Conservation (phyloP, 768 basidiomycete species). For the Cystobasidium tubakii region DNA sequence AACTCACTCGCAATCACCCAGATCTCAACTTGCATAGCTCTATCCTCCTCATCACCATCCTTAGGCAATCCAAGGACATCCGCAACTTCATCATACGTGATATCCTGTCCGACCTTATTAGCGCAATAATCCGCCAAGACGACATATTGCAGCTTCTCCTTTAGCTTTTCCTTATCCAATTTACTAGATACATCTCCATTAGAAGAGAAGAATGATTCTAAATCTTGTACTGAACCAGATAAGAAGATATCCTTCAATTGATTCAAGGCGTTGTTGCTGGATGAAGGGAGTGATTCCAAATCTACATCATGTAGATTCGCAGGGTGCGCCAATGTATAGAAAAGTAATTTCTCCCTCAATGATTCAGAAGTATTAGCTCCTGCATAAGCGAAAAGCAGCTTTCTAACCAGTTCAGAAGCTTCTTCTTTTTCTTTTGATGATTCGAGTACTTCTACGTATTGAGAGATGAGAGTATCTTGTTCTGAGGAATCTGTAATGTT, state of each 20-base stretch:
- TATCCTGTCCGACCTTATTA: conserved; percentile 27
- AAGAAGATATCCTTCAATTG: conserved; percentile 34
- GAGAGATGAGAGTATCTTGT: not conserved
- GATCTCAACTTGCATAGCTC: conserved; percentile 33
- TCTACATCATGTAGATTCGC: conserved; percentile 20
- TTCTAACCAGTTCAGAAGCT: conserved; percentile 11
- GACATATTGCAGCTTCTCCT: conserved; percentile 32
- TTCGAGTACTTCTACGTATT: conserved; percentile 18
- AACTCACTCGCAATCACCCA: conserved; percentile 35
- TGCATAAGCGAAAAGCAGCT: conserved; percentile 8
- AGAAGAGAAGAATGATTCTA: conserved; percentile 10
- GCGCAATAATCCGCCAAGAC: conserved; percentile 24
- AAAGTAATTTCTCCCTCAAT: conserved; percentile 22
- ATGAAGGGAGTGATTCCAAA: conserved; percentile 19
- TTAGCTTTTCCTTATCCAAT: conserved; percentile 6
- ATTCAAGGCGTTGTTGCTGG: not conserved
- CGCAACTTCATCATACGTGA: conserved; percentile 32
- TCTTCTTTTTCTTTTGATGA: conserved; percentile 8
- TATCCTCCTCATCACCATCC: conserved; percentile 29
- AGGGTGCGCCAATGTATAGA: conserved; percentile 14
- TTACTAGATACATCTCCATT: not conserved
- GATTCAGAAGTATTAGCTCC: conserved; percentile 15
- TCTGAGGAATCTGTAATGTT: conserved; percentile 13
- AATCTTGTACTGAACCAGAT: not conserved
- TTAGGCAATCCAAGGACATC: conserved; percentile 11